Evolutionary conservation across 192 early-diverging fungal genomes (phyloP).

Genomic region (Helicostylum pulchrum): DNA sequence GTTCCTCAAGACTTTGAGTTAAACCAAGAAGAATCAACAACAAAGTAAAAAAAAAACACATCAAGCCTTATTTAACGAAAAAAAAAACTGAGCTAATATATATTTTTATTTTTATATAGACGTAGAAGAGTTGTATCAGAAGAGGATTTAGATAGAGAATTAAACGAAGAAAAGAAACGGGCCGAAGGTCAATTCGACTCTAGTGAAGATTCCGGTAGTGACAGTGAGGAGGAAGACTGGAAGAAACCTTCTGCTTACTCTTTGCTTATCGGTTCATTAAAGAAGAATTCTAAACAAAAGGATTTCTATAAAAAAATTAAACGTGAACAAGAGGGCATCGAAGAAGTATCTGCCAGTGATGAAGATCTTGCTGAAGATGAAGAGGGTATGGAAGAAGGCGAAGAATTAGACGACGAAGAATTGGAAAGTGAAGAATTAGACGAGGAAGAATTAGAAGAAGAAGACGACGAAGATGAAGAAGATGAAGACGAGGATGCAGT

Average conservation of each 20-base stretch:
- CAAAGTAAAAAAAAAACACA: conserved; percentile 5
- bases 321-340: conserved; percentile 49
- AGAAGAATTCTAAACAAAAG: conserved; percentile 52
- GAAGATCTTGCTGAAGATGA: conserved; percentile 28
- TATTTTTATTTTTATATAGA: conserved; percentile 18
- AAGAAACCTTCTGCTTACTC: conserved; percentile 55
- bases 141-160: conserved; percentile 48
- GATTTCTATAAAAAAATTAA: conserved; percentile 48
- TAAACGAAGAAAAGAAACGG: conserved; percentile 30
- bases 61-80: background rate
- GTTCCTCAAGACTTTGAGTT: conserved; percentile 46
- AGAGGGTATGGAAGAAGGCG: conserved; percentile 16
- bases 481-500: background rate
- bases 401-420: conserved; percentile 27
- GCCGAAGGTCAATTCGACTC: conserved; percentile 36
- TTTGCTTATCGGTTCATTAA: conserved; percentile 53
- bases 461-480: conserved; percentile 2
- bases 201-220: conserved; percentile 20
- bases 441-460: background rate
- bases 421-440: conserved; percentile 18
- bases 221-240: conserved; percentile 44
- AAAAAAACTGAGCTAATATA: background rate
- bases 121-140: conserved; percentile 48
- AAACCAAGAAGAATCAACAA: conserved; percentile 20
- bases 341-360: conserved; percentile 26